phyloP scores from a whole-genome alignment of 306 rosid genomes.

The Sicyos edulis region DNA sequence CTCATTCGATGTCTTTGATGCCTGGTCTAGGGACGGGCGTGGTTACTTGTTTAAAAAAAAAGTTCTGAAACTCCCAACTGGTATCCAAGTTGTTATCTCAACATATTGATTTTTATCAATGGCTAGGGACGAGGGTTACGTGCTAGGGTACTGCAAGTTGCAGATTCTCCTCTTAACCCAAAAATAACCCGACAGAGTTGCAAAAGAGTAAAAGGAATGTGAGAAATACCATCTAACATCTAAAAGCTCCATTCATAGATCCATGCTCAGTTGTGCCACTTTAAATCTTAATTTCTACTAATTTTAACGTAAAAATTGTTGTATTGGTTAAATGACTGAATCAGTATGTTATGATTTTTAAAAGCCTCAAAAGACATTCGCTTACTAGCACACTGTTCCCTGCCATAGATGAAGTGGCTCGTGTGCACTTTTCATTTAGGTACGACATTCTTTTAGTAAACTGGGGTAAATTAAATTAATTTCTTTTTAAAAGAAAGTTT shows the following conservation, averaged over 20 bases:
- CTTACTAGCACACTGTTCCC: background rate
- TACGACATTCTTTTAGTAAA: background rate
- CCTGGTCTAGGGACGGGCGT: too few relatives aligned
- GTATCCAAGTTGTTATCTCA: background rate
- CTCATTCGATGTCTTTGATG: too few relatives aligned
- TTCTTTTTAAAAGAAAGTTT: background rate
- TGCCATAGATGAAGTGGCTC: too few relatives aligned
- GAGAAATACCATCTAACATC: background rate
- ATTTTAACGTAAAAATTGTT: background rate
- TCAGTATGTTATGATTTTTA: background rate
- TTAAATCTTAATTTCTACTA: background rate
- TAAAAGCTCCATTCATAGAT: conserved; percentile 4
- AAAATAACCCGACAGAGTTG: background rate
- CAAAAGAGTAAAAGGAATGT: background rate
- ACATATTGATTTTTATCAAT: background rate
- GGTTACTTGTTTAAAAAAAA: too few relatives aligned
- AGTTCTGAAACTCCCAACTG: conserved; percentile 1
- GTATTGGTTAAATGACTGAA: background rate
- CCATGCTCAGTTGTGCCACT: too few relatives aligned
- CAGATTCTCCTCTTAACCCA: background rate
- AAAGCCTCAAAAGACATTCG: background rate
- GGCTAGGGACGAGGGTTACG: background rate
- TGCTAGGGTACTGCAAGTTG: background rate
- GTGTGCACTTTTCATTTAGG: background rate
- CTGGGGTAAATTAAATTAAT: background rate